A percentile compares a stretch with the other conserved stretches of the same genome.
Evolutionary conservation across 257 asterid genomes (phyloP).

Genomic region (Voacanga thouarsii): DNA sequence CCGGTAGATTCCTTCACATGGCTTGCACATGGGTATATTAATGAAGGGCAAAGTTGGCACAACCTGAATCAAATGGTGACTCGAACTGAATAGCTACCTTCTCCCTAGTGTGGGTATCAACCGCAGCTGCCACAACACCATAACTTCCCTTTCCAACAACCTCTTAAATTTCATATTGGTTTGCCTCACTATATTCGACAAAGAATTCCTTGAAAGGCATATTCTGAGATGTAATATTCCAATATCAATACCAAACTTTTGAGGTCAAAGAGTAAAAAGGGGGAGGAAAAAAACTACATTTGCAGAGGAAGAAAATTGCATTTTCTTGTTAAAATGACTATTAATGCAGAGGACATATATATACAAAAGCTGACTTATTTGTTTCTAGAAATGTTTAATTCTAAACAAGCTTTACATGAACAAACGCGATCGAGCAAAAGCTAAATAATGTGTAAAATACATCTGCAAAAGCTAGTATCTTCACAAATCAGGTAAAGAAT

Average conservation of each 20-base stretch:
- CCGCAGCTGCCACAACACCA: conserved; percentile 96
- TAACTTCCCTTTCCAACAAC: conserved; percentile 98
- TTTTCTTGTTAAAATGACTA: background rate
- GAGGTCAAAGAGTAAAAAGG: background rate
- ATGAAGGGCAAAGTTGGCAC: too few species aligned
- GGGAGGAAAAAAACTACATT: background rate
- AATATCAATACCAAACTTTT: conserved; percentile 20
- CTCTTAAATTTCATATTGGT: conserved; percentile 79
- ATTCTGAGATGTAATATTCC: conserved; percentile 33
- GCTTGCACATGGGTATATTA: too few species aligned
- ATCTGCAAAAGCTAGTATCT: background rate
- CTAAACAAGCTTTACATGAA: background rate
- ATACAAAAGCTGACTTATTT: background rate
- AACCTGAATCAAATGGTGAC: too few species aligned
- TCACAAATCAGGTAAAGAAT: background rate
- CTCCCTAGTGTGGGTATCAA: conserved; percentile 93
- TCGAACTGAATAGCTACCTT: conserved; percentile 92
- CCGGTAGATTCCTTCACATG: too few species aligned
- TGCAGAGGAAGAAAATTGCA: too few species aligned
- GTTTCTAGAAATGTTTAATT: background rate
- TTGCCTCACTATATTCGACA: conserved; percentile 95
- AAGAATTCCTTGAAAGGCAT: conserved; percentile 84
- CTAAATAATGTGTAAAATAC: background rate
- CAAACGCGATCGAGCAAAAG: background rate
- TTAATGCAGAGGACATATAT: background rate